Evolutionary conservation across 441 rosid species (phyloP).

Genomic region (Adansonia grandidieri): DNA sequence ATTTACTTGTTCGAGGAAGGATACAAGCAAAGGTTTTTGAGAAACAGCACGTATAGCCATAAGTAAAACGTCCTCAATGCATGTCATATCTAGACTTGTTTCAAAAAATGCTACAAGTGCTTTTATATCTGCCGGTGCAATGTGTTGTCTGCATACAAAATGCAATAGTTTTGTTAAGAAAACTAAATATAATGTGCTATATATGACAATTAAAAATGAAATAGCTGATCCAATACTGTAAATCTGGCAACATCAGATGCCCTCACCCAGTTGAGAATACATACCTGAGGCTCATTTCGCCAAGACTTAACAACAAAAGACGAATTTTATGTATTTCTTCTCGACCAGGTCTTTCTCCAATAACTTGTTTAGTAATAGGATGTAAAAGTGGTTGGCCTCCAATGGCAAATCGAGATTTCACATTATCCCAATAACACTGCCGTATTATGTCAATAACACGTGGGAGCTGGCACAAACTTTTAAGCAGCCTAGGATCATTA

Average conservation of each 20-base stretch:
- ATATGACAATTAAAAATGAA: conserved; percentile 21
- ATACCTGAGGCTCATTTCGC: conserved; percentile 99
- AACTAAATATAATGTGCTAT: conserved; percentile 24
- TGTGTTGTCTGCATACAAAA: conserved; percentile 70
- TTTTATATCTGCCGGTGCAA: conserved; percentile 70
- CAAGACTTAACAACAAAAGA: conserved; percentile 92
- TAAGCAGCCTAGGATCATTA: conserved; percentile 80
- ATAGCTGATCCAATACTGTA: conserved; percentile 19
- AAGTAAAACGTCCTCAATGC: conserved; percentile 94
- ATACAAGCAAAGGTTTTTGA: conserved; percentile 70
- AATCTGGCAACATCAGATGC: conserved; percentile 16
- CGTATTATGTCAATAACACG: conserved; percentile 80
- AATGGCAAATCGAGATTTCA: conserved; percentile 63
- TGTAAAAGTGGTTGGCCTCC: conserved; percentile 88
- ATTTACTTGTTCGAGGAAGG: conserved; percentile 93
- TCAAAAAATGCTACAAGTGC: conserved; percentile 86
- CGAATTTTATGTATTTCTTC: conserved; percentile 97
- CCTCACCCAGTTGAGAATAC: neutral
- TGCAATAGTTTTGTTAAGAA: conserved; percentile 22
- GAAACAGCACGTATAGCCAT: conserved; percentile 94
- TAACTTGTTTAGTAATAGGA: conserved; percentile 59
- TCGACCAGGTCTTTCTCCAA: conserved; percentile 81
- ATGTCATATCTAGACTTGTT: conserved; percentile 88
- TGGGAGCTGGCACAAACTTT: conserved; percentile 83
- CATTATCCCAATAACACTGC: conserved; percentile 88